Base-by-base conservation (phyloP, 441 rosid species). In the Mallotus japonicus region DNA sequence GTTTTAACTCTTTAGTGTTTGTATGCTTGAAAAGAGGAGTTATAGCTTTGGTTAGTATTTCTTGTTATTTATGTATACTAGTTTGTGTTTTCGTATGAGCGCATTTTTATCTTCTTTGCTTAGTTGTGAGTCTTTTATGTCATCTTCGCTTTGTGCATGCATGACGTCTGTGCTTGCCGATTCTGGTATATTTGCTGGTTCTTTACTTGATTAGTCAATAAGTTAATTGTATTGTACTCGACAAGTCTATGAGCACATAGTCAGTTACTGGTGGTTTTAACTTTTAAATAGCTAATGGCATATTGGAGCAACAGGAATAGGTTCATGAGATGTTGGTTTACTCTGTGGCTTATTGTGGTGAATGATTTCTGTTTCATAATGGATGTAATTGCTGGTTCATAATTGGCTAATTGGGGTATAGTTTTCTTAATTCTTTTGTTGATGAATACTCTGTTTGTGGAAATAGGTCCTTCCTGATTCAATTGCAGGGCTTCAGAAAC, bases 381-480 rank as follows among this genome's bases (percentile, higher is more conserved):
- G 19, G 28, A 62, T 67, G 32, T 40, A 32, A 6, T 32, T 58
- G 13, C 22, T 24, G 70, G 74, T 22, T 22, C 34, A 11, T 54
- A 44, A 13, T 73, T 42, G 20, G 2, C 14, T 11, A 19, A 46
- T 58, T 67, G 50, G 37, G 49, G 17, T 28, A 62, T 75, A 37
- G 69, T 40, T 37, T 63, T 67, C 20, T 60, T 11, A 65, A 64
- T 49, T 28, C 47, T 53, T 34, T 69, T 65, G 13, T 56, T 78
- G 65, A 32, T 24, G 1, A 24, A 24, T 72, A 55, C 62, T 17
- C 37, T 55, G n/a, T 71, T 50, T 65, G 81, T 42, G 62, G 69
- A 73, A 76, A 67, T 87, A 93, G 97, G 83, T 70, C 53, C 83
- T 93, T 64, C 96, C 98, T 40, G 93, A 93, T 73, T 87, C 98